These are phyloP conservation scores for Actinomucor elegans DNA, from an alignment of 371 early-diverging fungal species.

Conservation along the genomic window DNA sequence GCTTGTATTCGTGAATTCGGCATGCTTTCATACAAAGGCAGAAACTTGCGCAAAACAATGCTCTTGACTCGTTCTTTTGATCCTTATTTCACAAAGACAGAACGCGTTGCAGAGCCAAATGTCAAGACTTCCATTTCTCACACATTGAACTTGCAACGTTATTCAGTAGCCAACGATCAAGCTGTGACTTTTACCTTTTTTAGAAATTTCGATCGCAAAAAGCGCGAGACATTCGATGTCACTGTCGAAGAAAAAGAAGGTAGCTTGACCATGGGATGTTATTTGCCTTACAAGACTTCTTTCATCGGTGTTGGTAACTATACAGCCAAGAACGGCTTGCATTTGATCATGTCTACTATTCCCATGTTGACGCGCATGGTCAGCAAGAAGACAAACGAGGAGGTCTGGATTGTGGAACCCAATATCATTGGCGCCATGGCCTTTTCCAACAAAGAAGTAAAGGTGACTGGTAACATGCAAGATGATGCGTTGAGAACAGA, in stretches of 20 bases:
- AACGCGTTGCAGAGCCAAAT: constrained; percentile 33
- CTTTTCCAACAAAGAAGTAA: constrained; percentile 53
- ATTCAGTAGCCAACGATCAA: constrained; percentile 29
- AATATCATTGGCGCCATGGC: constrained; percentile 60
- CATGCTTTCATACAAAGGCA: constrained; percentile 65
- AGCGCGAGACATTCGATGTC: constrained; percentile 50
- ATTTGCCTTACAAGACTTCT: constrained; percentile 63
- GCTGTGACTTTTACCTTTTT: constrained; percentile 62
- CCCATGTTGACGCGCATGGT: constrained; percentile 63
- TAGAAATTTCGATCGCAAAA: constrained; percentile 66
- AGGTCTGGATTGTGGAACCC: constrained; percentile 71
- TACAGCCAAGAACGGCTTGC: constrained; percentile 49
- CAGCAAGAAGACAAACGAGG: constrained; percentile 29
- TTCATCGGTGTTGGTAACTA: constrained; percentile 74
- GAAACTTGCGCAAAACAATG: constrained; percentile 63
- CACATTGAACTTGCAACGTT: constrained; percentile 56
- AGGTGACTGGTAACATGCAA: constrained; percentile 43
- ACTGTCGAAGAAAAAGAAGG: constrained; percentile 24
- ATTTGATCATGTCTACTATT: constrained; percentile 59
- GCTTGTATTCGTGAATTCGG: constrained; percentile 81
- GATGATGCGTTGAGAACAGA: constrained; percentile 32
- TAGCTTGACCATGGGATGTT: constrained; percentile 40
- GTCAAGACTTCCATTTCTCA: constrained; percentile 45
- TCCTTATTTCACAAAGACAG: constrained; percentile 58
- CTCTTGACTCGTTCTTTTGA: constrained; percentile 68